Evolutionary conservation across 164 flowering plant species (phyloP).

Genomic region (Vitis riparia): DNA sequence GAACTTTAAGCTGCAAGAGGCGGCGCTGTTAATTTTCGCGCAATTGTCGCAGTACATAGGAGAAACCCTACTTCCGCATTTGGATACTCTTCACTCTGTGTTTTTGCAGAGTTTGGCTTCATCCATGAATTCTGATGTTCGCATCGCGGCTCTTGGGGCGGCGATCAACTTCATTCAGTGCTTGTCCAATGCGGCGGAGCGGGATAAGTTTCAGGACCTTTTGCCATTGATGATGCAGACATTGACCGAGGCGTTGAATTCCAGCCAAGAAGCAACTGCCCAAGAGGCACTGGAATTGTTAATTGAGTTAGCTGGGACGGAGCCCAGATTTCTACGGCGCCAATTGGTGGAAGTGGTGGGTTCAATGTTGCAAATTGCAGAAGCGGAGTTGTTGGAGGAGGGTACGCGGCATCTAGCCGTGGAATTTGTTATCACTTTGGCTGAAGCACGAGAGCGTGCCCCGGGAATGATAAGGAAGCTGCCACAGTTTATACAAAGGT

Average conservation of each 20-base stretch:
- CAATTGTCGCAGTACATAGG: conserved; percentile 86
- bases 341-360: conserved; percentile 89
- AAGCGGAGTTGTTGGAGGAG: conserved; percentile 86
- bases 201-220: conserved; percentile 94
- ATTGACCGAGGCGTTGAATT: conserved; percentile 78
- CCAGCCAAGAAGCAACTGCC: conserved; percentile 86
- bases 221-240: conserved; percentile 93
- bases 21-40: conserved; percentile 83
- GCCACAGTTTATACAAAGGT: conserved; percentile 85
- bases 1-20: conserved; percentile 63
- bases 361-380: conserved; percentile 91
- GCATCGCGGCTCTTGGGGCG: conserved; percentile 80
- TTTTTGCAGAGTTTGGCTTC: conserved; percentile 64
- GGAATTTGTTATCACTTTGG: conserved; percentile 91
- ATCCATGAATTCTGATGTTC: conserved; percentile 54
- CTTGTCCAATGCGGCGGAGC: conserved; percentile 51
- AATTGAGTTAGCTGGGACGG: conserved; percentile 92
- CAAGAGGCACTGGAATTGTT: conserved; percentile 93
- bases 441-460: conserved; percentile 95
- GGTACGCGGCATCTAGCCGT: conserved; percentile 90
- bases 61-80: conserved; percentile 62
- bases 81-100: conserved; percentile 67
- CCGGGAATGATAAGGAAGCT: conserved; percentile 99
- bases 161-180: conserved; percentile 90
- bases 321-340: conserved; percentile 84